Percentiles rank a stretch among this genome's conserved stretches.
Evolutionary conservation across 1,284 basidiomycete genomes (phyloP).

Genomic region (Meira nashicola): DNA sequence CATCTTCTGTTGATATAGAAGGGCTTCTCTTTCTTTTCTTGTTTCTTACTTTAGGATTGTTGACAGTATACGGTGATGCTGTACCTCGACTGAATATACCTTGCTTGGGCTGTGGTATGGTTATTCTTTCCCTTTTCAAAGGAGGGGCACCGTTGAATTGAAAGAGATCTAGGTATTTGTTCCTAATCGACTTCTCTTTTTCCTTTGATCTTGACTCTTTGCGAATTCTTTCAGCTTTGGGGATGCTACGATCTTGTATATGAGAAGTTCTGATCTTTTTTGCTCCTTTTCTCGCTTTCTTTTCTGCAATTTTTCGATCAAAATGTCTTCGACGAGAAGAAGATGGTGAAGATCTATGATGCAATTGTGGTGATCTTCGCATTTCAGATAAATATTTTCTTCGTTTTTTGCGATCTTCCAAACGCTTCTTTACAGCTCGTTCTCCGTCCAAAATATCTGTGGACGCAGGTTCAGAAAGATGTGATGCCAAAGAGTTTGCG

Average conservation of each 20-base stretch:
- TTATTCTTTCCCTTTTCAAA: neutral
- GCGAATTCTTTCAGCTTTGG: neutral
- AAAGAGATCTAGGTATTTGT: neutral
- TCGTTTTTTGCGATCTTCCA: too few species aligned
- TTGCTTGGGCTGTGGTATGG: neutral
- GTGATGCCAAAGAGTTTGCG: too few species aligned
- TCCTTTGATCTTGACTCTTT: neutral
- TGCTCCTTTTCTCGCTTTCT: neutral
- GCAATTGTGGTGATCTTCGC: too few species aligned
- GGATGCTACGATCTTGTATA: neutral
- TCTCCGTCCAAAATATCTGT: too few species aligned
- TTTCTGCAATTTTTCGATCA: neutral
- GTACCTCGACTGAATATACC: neutral
- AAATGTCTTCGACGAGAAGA: neutral
- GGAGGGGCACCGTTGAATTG: neutral
- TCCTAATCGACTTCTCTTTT: neutral
- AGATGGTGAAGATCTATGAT: neutral
- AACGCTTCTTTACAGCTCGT: too few species aligned
- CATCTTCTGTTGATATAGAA: too few species aligned
- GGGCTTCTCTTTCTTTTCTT: too few species aligned
- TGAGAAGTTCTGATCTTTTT: neutral
- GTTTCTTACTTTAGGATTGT: too few species aligned
- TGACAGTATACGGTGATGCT: neutral
- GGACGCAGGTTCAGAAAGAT: too few species aligned
- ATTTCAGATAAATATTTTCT: too few species aligned